Conservation (phyloP, 2,329 filamentous ascomycete species). For the Myriosclerotinia duriaeana region DNA sequence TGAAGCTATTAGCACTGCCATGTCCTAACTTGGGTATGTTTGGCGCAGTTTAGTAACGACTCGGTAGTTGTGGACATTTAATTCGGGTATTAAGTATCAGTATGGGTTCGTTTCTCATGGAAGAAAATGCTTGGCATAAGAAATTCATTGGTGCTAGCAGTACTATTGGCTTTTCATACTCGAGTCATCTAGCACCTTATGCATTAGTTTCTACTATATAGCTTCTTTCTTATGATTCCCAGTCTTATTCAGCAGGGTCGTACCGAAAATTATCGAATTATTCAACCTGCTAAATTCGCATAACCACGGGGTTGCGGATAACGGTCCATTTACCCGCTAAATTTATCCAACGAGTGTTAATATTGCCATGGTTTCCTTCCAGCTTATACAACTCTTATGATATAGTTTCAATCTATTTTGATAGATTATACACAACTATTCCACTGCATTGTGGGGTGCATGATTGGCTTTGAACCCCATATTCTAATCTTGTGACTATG, state of each 20-base stretch:
- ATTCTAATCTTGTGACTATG: constrained; percentile 2
- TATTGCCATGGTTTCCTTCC: background rate
- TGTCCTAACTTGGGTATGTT: too few species aligned
- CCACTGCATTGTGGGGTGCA: background rate
- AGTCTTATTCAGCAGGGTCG: background rate
- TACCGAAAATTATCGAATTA: background rate
- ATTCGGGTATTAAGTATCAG: too few species aligned
- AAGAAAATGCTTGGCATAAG: too few species aligned
- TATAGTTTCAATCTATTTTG: background rate
- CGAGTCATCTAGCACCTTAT: too few species aligned
- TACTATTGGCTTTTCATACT: too few species aligned
- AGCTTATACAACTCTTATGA: background rate
- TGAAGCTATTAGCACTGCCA: too few species aligned
- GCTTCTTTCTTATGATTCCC: too few species aligned
- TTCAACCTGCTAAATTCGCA: background rate
- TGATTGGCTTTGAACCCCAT: background rate
- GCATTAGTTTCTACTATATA: too few species aligned
- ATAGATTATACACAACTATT: background rate
- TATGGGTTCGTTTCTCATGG: too few species aligned
- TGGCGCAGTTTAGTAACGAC: too few species aligned
- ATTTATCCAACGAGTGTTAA: constrained; percentile 15
- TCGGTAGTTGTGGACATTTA: too few species aligned
- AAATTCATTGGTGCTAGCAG: too few species aligned
- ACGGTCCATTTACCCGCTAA: background rate
- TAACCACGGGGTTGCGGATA: constrained; percentile 2